Evolutionary conservation across 257 asterid genomes (phyloP), one percentile per base, ranked within the genome.

Genomic region (Catharanthus roseus): DNA sequence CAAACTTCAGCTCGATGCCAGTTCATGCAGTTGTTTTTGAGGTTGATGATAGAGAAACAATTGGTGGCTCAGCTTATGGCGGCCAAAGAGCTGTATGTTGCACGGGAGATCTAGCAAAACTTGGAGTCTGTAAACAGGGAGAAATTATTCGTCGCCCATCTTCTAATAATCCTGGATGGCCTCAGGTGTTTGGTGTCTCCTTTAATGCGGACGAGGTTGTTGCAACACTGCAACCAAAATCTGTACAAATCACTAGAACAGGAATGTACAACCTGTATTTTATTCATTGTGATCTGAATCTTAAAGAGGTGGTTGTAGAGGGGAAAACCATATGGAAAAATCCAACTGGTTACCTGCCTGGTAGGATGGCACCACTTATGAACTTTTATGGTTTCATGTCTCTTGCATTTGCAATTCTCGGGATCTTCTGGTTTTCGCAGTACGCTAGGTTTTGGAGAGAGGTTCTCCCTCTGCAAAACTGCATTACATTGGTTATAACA

Each of bases 341-440:
- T 69, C 97, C 97, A 24, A 80, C 83, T 6, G 99, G 99, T 67
- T 95, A 88, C 79, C 82, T 95, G 47, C 99, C 98, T 33, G 99
- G 99, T 72, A 85, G 99, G 79, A 95, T 95, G 99, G 96, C 99
- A 54, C 99, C 99, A 2, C 88, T 95, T 47, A 86, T 83, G 99
- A 86, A 83, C 62, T 95, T 92, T 78, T 95, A 83, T 38, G 92
- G 96, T 61, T 81, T 85, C 79, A 90, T 95, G 95, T 91, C 99
- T 70, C 88, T 95, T 63, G 89, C 96, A 65, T 91, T 89, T 68
- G 87, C 89, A 70, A 71, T 89, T 63, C 95, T 95, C 28, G 97
- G 99, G 9, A 18, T 91, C 42, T 91, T 88, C 83, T 95, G 97
- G 99, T 95, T 95, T 84, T 89, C 89, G 5, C 99, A 91, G 85